phyloP scores from a whole-genome alignment of 2,329 filamentous ascomycete genomes.

The Penicillium sp. region DNA sequence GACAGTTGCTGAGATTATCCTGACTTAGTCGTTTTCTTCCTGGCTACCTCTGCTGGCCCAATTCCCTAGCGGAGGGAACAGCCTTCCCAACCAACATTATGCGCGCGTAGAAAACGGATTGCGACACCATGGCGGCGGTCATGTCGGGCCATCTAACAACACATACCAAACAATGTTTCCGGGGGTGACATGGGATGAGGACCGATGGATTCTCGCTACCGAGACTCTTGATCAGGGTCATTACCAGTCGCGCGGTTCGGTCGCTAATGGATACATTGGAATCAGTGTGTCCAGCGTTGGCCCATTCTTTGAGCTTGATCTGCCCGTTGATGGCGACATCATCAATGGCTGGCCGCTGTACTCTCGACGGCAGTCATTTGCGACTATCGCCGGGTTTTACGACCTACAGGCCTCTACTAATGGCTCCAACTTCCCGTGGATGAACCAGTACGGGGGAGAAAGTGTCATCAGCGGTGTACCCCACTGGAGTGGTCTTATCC shows the following conservation, averaged over 20 bases:
- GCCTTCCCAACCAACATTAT: conserved; percentile 3
- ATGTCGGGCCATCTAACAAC: conserved; percentile 24
- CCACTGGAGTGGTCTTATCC: conserved; percentile 66
- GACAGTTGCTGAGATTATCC: not conserved
- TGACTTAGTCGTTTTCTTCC: conserved; percentile 12
- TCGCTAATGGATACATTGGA: conserved; percentile 69
- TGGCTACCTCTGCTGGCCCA: conserved; percentile 17
- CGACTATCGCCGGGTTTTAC: conserved; percentile 71
- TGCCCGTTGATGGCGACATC: conserved; percentile 54
- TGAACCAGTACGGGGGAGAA: conserved; percentile 72
- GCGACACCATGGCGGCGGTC: conserved; percentile 11
- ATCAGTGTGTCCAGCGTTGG: conserved; percentile 67
- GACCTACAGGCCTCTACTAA: conserved; percentile 64
- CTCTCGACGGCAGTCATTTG: conserved; percentile 66
- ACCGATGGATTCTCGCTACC: conserved; percentile 61
- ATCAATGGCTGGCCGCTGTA: conserved; percentile 72
- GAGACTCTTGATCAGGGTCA: conserved; percentile 61
- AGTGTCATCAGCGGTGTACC: conserved; percentile 74
- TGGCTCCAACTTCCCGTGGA: conserved; percentile 69
- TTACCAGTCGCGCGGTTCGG: conserved; percentile 64
- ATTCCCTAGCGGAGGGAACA: conserved; percentile 11
- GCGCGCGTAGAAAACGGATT: conserved; percentile 25
- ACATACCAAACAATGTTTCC: conserved; percentile 56
- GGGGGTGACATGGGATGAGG: conserved; percentile 63
- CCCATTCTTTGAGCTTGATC: conserved; percentile 66